Base-by-base conservation (phyloP, 805 yeast species). In the Sugiyamaella lignohabitans region DNA sequence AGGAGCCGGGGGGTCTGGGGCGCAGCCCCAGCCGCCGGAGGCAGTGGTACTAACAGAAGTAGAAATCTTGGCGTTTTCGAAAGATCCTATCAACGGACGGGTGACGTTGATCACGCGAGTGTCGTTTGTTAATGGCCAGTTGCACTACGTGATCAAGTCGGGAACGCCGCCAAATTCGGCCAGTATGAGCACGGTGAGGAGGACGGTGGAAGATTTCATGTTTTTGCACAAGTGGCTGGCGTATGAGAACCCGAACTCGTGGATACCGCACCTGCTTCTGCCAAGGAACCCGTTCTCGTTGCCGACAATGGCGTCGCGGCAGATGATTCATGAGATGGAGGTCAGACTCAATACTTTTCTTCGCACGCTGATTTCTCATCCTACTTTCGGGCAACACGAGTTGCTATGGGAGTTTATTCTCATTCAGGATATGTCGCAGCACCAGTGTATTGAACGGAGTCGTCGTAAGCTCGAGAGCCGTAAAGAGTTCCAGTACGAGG, bases 321-420 rank as follows among this genome's bases (percentile, higher is more conserved):
- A 59, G 40, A 50, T 57, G 17, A 49, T 56, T 50, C 51, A 60
- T 24, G 67, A 74, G 29, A 61, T 76, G 30, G 59, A 79, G 18
- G 69, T 72, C 32, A 63, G 67, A 30, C 52, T 82, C 30, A 82
- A 82, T 53, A 52, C 72, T 5, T 64, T 80, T 30, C 57, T 84
- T 11, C 62, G 70, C 17, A 59, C 69, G n/a, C 51, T 80, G 3
- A 49, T 64, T 4, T 59, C 65, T 38, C 78, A 67, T 52, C 66
- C 66, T 11, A 59, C 66, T 3, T 56, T 68, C 16, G 40, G 58
- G 3, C 56, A 63, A 3, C 67, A 70, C 49, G 72, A 65, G 27
- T 53, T 71, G 6, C 34, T 75, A 5, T 68, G 73, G 72, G 72
- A 70, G 43, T 76, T 75, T 53, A 55, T 51, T 18, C 45, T 56